Conservation (phyloP, 352 stramenopile species). For the Phytophthora aleatoria region DNA sequence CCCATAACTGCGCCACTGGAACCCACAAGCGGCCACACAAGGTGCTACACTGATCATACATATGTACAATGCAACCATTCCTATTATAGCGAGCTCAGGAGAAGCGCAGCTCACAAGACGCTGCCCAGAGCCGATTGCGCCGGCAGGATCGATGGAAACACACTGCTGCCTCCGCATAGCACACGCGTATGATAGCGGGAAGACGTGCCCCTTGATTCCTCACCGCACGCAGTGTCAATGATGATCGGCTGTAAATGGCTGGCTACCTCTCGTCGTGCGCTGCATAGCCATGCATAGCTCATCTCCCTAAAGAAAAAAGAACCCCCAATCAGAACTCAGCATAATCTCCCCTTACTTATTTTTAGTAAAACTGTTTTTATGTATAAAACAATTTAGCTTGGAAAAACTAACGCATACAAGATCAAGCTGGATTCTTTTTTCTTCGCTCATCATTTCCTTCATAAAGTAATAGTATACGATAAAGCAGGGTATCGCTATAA, state of each 20-base stretch:
- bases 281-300: conserved; percentile 5
- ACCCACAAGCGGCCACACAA: no score
- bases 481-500: not conserved
- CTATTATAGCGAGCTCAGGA: no score
- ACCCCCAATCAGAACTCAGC: not conserved
- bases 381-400: not conserved
- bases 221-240: not conserved
- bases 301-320: conserved; percentile 8
- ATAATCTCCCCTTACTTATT: conserved; percentile 3
- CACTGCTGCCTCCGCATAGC: no score
- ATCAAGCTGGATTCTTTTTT: not conserved
- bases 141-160: no score
- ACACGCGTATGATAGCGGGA: no score
- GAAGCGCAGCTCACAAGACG: no score
- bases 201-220: conserved; percentile 8
- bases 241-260: not conserved
- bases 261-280: conserved; percentile 5
- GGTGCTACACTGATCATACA: no score
- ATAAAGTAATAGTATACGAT: not conserved
- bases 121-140: no score
- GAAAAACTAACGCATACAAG: not conserved
- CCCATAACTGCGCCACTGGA: no score
- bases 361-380: not conserved
- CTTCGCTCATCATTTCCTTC: not conserved
- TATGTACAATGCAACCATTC: no score